Percentiles rank a stretch among this genome's conserved stretches.
These are phyloP conservation scores for Plasmodium knowlesi DNA, from an alignment of 169 alveolate genomes.

Conservation along the genomic window DNA sequence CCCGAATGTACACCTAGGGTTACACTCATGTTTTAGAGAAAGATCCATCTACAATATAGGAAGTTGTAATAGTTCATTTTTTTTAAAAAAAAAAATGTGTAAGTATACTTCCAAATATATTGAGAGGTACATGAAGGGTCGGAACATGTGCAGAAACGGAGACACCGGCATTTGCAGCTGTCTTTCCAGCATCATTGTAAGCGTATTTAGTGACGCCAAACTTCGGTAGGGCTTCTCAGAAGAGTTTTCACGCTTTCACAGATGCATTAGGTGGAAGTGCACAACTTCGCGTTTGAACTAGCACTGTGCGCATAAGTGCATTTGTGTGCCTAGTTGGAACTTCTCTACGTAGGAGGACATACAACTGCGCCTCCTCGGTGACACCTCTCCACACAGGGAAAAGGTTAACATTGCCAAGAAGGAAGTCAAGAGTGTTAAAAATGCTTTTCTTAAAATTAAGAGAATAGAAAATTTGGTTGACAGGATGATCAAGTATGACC, in stretches of 20 bases:
- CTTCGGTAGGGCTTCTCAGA: slow-evolving; percentile 18
- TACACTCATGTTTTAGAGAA: slow-evolving; percentile 13
- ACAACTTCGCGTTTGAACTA: neutral
- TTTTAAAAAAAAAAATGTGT: neutral
- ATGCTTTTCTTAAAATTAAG: slow-evolving; percentile 22
- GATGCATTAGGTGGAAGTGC: neutral
- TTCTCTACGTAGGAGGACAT: neutral
- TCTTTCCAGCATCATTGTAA: slow-evolving; percentile 34
- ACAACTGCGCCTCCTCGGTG: neutral
- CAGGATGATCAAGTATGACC: slow-evolving; percentile 21
- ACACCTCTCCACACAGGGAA: neutral
- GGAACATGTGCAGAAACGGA: slow-evolving; percentile 2
- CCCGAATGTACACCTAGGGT: slow-evolving; percentile 37
- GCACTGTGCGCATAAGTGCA: neutral
- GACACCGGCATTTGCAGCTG: slow-evolving; percentile 43
- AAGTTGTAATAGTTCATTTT: neutral
- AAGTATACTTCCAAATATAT: slow-evolving; percentile 11
- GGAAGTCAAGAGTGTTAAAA: slow-evolving; percentile 42
- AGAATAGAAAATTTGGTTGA: slow-evolving; percentile 62
- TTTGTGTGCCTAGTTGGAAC: neutral
- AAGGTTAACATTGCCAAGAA: slow-evolving; percentile 50
- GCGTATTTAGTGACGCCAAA: slow-evolving; percentile 54
- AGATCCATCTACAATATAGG: slow-evolving; percentile 23
- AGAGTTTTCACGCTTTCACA: neutral
- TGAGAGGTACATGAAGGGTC: slow-evolving; percentile 7